phyloP scores from a whole-genome alignment of 192 early-diverging fungal species.

The Coemansia javaensis region DNA sequence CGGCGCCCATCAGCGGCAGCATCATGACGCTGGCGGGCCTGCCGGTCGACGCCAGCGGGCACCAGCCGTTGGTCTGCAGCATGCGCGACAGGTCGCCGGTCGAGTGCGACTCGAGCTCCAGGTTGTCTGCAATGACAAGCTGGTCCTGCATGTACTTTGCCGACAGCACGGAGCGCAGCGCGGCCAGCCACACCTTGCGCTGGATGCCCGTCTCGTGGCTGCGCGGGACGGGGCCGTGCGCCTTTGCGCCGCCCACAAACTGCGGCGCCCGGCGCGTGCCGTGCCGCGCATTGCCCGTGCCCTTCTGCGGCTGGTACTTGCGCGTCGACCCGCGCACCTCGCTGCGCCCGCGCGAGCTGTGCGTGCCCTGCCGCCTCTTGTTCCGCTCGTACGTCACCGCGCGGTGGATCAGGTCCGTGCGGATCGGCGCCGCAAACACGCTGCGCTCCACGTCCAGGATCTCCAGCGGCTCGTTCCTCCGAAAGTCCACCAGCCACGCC shows the following conservation, averaged over 20 bases:
- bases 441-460: conserved; percentile 66
- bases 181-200: conserved; percentile 80
- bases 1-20: conserved; percentile 34
- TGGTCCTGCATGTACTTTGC: conserved; percentile 89
- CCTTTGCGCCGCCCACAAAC: conserved; percentile 78
- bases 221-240: conserved; percentile 88
- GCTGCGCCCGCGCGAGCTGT: conserved; percentile 69
- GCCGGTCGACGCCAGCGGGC: conserved; percentile 17
- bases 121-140: conserved; percentile 74
- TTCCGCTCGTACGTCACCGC: conserved; percentile 85
- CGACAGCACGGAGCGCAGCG: conserved; percentile 76
- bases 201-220: conserved; percentile 77
- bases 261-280: conserved; percentile 82
- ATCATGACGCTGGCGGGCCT: conserved; percentile 21
- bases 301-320: conserved; percentile 88
- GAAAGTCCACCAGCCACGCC: conserved; percentile 72
- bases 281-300: conserved; percentile 85
- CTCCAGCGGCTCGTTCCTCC: conserved; percentile 63
- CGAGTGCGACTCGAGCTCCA: conserved; percentile 53
- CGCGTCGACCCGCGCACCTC: conserved; percentile 80
- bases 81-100: conserved; percentile 56
- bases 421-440: conserved; percentile 71
- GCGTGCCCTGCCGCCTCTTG: conserved; percentile 75
- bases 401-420: conserved; percentile 79
- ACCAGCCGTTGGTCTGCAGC: conserved; percentile 38